phyloP scores from a whole-genome alignment of 352 stramenopile genomes.

The Phytophthora cryptogea region DNA sequence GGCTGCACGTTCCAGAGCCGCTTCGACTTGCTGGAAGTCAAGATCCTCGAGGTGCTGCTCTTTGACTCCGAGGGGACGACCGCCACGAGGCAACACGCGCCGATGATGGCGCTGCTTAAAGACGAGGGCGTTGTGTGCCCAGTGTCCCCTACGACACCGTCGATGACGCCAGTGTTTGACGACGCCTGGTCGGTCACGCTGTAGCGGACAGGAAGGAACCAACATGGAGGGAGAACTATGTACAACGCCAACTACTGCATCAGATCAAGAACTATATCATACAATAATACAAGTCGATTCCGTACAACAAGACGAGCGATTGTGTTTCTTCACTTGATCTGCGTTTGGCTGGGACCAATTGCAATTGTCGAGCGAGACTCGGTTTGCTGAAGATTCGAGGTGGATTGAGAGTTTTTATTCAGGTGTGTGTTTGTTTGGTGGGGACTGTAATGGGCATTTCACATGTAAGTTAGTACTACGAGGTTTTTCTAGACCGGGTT shows the following conservation, averaged over 20 bases:
- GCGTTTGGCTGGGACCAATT: not conserved
- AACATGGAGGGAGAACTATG: constrained; percentile 26
- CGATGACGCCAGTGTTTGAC: constrained; percentile 16
- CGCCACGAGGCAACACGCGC: not conserved
- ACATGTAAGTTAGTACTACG: constrained; percentile 1
- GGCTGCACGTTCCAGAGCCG: constrained; percentile 26
- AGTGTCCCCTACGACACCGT: constrained; percentile 16
- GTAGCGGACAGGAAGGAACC: not conserved
- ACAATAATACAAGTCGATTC: constrained; percentile 34
- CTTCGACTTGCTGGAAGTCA: constrained; percentile 40
- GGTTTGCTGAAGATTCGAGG: not conserved
- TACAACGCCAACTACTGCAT: constrained; percentile 29
- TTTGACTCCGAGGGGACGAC: constrained; percentile 28
- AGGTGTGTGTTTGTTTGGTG: constrained; percentile 1
- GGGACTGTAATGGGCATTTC: constrained; percentile 1
- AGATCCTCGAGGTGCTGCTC: constrained; percentile 44
- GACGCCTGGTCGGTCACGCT: constrained; percentile 36
- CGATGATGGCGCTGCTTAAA: constrained; percentile 7
- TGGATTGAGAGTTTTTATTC: constrained; percentile 9
- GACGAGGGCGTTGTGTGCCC: constrained; percentile 3
- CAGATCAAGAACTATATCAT: constrained; percentile 29
- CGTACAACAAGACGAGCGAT: not conserved
- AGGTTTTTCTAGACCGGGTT: constrained; percentile 9
- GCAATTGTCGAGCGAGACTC: not conserved
- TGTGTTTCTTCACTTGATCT: not conserved